Evolutionary conservation across 306 rosid species (phyloP).

Genomic region (apple (Malus domestica)): ASM211411v1 NC_041793.1:29802001-29802500

Average conservation of each 20-base stretch:
- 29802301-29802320: slow-evolving; percentile 46
- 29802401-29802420: slow-evolving; percentile 62
- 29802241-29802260: slow-evolving; percentile 54
- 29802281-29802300: slow-evolving; percentile 41
- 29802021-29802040: slow-evolving; percentile 76
- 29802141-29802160: slow-evolving; percentile 51
- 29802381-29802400: slow-evolving; percentile 43
- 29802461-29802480: too few relatives aligned
- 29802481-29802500: background rate
- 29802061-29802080: slow-evolving; percentile 64
- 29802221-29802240: slow-evolving; percentile 54
- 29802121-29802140: slow-evolving; percentile 56
- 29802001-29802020: slow-evolving; percentile 58
- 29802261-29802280: slow-evolving; percentile 12
- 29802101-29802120: slow-evolving; percentile 57
- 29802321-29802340: slow-evolving; percentile 50
- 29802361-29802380: slow-evolving; percentile 74
- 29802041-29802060: slow-evolving; percentile 50
- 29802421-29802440: slow-evolving; percentile 16
- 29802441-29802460: too few relatives aligned
- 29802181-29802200: slow-evolving; percentile 37
- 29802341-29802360: slow-evolving; percentile 45
- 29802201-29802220: slow-evolving; percentile 26
- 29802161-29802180: slow-evolving; percentile 35
- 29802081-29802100: slow-evolving; percentile 53